Base-by-base conservation (phyloP, 2,329 filamentous ascomycete species). In the Pleomassaria siparia region DNA sequence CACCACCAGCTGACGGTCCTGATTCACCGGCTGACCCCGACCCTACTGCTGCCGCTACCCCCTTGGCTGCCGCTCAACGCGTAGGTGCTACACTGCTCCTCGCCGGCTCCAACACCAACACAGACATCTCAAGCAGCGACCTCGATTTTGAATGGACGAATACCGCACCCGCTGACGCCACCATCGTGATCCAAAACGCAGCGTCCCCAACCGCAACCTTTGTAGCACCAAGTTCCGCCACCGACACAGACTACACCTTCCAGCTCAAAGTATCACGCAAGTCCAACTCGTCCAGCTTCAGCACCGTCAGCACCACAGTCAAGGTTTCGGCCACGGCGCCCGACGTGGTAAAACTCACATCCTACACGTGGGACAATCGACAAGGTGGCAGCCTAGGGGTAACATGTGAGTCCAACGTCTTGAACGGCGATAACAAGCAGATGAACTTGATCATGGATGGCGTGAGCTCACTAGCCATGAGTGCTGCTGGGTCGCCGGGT, bases 121-220 rank as follows among this genome's bases (percentile, higher is more conserved):
- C 49, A 9, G 43, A 39, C 8, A 50, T 64, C 30, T 44, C 49
- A 13, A 50, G 55, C 29, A 50, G 46, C 16, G 58, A 67, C 25
- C 58, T 71, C 9, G 58, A 48, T 43, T 72, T 67, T 47, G 41
- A 37, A 11, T 72, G 69, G 69, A 61, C 51, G 2, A 60, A 70
- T 44, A 60, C 57, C 13, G 40, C 55, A 1, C 62, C 65, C 7
- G 25, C 54, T 9, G 51, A 54, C 11, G 49, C 50, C 1, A 50
- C 50, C 4, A 48, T 62, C 25, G 63, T 50, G 16, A 49, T 71
- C 20, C 58, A 51, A 21, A 57, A 58, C 22, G 50, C 54, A 40
- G 51, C 52, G 3, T 43, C 49, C 0, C 51, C 66, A 6, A 61
- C 53, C 3, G 56, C 58, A 4, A 56, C 52, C 18, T 59, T 66